Evolutionary conservation across 352 stramenopile species (phyloP), one percentile per base, ranked within the genome.

Genomic region (Globisporangium spinosum): DNA sequence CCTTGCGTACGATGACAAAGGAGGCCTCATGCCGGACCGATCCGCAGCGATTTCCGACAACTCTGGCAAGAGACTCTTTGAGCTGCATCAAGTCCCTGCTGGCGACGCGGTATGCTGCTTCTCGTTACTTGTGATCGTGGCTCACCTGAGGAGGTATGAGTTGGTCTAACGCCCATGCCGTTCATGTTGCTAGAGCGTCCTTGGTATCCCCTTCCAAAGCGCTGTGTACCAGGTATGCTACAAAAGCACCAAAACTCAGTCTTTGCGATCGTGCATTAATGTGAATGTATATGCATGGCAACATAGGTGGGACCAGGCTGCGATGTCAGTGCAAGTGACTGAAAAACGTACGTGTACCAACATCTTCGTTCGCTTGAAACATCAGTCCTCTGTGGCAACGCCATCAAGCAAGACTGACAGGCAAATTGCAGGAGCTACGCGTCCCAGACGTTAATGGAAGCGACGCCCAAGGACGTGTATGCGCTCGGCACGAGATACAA

Each of bases 121-220:
- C 2, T 13, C 12, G 10, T 22, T 4, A 12, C 8, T 22, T 51
- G 2, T 49, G 40, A 49, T 49, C 40, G 17, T 15, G 9, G 4
- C 15, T 49, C 40, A 49, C 40, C 15, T 49, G 15, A 22, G 13
- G 20, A 22, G 13, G 8, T 49, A 10, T 51, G 43, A 23, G 17
- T 22, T 51, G 17, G 22, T 23, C 43, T 22, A 51, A 51, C 17
- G 43, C 7, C 22, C 6, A 23, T 9, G 17, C 12, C 22, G 43
- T 27, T 9, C 25, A 12, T 68, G 34, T 40, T 3, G 15, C 22
- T 56, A 89, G 69, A 76, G 67, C 43, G 62, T 87, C 0, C 75
- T 71, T 35, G 85, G 78, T 1, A 84, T 90, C 60, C 72, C 78
- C 5, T 91, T 90, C 58, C 81, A 87, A 23, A 91, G 75, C 43